Evolutionary conservation across 2,329 filamentous ascomycete species (phyloP).

Genomic region (Scedosporium boydii): DNA sequence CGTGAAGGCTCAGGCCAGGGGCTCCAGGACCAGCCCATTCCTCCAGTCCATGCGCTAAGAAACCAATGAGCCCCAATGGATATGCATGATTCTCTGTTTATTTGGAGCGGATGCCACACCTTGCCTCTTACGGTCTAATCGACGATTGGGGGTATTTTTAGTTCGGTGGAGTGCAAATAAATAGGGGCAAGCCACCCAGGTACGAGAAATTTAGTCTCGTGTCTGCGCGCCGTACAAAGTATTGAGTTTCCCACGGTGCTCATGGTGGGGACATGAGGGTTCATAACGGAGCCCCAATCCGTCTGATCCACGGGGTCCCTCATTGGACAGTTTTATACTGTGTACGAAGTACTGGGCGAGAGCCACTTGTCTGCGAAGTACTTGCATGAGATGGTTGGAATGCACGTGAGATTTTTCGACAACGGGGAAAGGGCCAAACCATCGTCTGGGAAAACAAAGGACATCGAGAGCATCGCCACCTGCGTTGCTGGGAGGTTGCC

Average conservation of each 20-base stretch:
- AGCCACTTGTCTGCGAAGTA: no score
- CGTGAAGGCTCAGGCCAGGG: background rate
- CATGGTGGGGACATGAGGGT: background rate
- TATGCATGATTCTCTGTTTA: constrained; percentile 6
- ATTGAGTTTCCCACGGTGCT: background rate
- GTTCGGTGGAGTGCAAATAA: constrained; percentile 1
- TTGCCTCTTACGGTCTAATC: background rate
- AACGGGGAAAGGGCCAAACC: no score
- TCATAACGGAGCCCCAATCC: background rate
- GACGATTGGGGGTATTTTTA: constrained; percentile 1
- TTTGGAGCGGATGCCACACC: background rate
- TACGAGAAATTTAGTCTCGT: background rate
- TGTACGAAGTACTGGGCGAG: background rate
- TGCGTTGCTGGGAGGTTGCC: no score
- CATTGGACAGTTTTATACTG: background rate
- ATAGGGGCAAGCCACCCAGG: background rate
- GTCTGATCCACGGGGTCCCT: background rate
- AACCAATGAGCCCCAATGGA: constrained; percentile 3
- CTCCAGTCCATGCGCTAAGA: background rate
- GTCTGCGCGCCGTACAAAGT: background rate
- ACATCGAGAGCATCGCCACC: no score
- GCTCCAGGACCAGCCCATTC: background rate
- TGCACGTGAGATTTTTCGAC: background rate
- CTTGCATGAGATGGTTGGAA: background rate
- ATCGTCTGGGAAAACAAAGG: no score